Evolutionary conservation across 1,139 yeast species (phyloP), one percentile per base, ranked within the genome.

Genomic region (Blastobotrys raffinosifermentans): DNA sequence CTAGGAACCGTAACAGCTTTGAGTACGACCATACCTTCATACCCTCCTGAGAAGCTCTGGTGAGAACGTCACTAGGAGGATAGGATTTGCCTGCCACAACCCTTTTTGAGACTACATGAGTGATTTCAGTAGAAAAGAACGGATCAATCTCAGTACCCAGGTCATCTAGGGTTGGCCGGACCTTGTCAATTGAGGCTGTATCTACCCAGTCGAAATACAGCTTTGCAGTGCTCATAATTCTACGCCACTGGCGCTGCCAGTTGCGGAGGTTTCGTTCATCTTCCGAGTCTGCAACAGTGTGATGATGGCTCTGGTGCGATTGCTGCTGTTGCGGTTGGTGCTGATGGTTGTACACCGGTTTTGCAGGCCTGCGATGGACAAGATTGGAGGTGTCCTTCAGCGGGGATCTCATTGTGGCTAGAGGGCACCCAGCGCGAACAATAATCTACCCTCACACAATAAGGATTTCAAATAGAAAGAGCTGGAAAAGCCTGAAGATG

Each of bases 11-110:
- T 51, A 79, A 73, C 6, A 89, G 86, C 58, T 89, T 89, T 40
- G 85, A 94, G 52, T 76, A 80, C 34, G 81, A 77, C 96, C 97
- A 89, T 13, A 89, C 82, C 57, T 86, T 86, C 57, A 84, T 73
- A 44, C 73, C 73, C 43, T 70, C 71, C 42, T 66, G 66, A 21
- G 68, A 62, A 3, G 89, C 94, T 48, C 77, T 73, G 38, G 73
- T 68, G 48, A 85, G 73, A 17, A 85, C 75, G 57, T 83, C 94
- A 35, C 75, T 73, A 4, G 73, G 62, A 7, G 72, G 66, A 38
- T 66, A 61, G 4, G 54, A 57, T 22, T 55, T 60, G 6, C 27
- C 27, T 32, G 54, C 59, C 2, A 61, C 61, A 0, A 67, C 56
- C 39, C 81, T 68, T 48, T 80, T 72, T n/a, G 94, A 78, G 19